phyloP scores from a whole-genome alignment of 1,139 yeast genomes.

The Debaryomycetaceae sp. region DNA sequence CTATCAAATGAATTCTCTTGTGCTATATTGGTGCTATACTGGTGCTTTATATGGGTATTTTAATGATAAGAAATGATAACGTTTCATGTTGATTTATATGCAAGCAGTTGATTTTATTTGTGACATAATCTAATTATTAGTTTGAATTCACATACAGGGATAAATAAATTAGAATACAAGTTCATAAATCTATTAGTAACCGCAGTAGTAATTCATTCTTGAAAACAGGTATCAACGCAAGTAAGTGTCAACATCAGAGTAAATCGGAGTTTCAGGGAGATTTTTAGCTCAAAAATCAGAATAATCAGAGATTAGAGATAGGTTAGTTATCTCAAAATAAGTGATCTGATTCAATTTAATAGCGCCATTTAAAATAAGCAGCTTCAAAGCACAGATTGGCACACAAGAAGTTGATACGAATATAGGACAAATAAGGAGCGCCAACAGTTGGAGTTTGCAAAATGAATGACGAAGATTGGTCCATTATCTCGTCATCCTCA shows the following conservation, averaged over 20 bases:
- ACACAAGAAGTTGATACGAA: neutral
- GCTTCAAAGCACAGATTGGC: neutral
- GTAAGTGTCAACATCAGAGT: neutral
- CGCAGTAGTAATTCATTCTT: neutral
- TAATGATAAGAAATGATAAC: neutral
- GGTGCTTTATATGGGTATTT: too few relatives aligned
- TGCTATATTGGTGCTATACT: too few relatives aligned
- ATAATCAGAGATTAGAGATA: neutral
- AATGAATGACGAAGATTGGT: slow-evolving; percentile 40
- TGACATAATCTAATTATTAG: neutral
- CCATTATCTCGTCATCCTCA: slow-evolving; percentile 43
- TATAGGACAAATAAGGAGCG: neutral
- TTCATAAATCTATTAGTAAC: neutral
- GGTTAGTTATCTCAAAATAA: neutral
- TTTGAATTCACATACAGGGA: neutral
- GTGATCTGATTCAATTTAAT: neutral
- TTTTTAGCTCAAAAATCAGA: neutral
- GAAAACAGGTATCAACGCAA: neutral
- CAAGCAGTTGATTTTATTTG: neutral
- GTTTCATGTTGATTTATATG: neutral
- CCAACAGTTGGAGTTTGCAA: neutral
- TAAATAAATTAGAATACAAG: neutral
- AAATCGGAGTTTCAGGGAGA: neutral
- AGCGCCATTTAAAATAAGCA: neutral
- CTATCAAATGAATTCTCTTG: too few relatives aligned